phyloP scores from a whole-genome alignment of 129 eudicot species.

The Chrysanthemum makinoi region DNA sequence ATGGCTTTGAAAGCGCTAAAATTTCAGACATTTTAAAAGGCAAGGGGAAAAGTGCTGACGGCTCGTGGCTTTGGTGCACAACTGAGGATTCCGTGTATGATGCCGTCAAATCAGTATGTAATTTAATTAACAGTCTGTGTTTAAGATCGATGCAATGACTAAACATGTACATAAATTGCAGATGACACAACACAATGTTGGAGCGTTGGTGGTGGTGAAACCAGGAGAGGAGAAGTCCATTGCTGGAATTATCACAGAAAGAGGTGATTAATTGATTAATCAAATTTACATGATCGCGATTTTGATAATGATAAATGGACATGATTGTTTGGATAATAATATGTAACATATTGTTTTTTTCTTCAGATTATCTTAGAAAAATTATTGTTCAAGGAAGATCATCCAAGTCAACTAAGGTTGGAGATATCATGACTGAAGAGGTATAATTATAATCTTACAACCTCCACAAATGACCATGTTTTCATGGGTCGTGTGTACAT shows the following conservation, averaged over 20 bases:
- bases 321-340: neutral
- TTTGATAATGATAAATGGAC: too few species aligned
- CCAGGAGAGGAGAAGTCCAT: slow-evolving; percentile 82
- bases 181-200: slow-evolving; percentile 99
- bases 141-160: slow-evolving; percentile 5
- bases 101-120: slow-evolving; percentile 91
- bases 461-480: slow-evolving; percentile 2
- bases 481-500: neutral
- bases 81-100: slow-evolving; percentile 94
- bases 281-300: neutral
- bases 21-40: slow-evolving; percentile 73
- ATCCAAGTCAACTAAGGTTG: slow-evolving; percentile 97
- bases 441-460: slow-evolving; percentile 33
- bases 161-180: slow-evolving; percentile 30
- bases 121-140: neutral
- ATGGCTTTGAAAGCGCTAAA: slow-evolving; percentile 94
- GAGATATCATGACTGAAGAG: slow-evolving; percentile 99
- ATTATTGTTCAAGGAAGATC: slow-evolving; percentile 98
- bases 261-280: slow-evolving; percentile 44
- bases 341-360: neutral
- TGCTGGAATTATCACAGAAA: slow-evolving; percentile 98
- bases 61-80: slow-evolving; percentile 99
- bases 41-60: slow-evolving; percentile 93
- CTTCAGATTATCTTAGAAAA: slow-evolving; percentile 93
- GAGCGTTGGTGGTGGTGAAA: slow-evolving; percentile 96